phyloP scores from a whole-genome alignment of 345 rosid genomes.

The Raphanus raphanistrum region DNA sequence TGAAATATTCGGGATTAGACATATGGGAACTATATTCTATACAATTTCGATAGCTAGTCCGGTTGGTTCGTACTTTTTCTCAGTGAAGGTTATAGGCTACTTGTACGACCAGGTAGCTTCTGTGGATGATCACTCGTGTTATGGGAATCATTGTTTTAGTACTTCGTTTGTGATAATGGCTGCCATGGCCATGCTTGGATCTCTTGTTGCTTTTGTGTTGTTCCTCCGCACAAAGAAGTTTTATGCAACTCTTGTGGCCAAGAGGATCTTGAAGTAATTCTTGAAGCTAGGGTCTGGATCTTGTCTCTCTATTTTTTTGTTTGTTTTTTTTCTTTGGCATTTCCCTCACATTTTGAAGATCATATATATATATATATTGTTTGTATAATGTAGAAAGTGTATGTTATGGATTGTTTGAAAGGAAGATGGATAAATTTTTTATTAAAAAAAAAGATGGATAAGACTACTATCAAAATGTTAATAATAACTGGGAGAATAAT shows the following conservation, averaged over 20 bases:
- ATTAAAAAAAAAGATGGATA: not conserved
- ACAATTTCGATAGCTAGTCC: conserved; percentile 83
- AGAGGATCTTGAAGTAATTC: conserved; percentile 37
- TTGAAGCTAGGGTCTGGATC: not conserved
- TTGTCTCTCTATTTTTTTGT: not conserved
- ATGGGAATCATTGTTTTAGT: conserved; percentile 69
- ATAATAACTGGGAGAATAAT: not conserved
- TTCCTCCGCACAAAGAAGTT: conserved; percentile 64
- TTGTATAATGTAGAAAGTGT: not conserved
- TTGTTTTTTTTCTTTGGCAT: not conserved
- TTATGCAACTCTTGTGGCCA: conserved; percentile 53
- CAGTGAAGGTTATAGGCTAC: conserved; percentile 79
- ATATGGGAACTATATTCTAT: conserved; percentile 84
- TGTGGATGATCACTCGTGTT: conserved; percentile 52
- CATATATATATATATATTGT: not conserved
- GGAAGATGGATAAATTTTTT: not conserved
- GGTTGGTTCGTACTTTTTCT: conserved; percentile 79
- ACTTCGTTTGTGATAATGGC: conserved; percentile 76
- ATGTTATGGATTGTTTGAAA: not conserved
- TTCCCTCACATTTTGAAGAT: not conserved
- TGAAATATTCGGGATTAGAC: conserved; percentile 64
- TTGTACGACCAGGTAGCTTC: conserved; percentile 61
- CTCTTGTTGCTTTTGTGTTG: conserved; percentile 54
- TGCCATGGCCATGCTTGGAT: conserved; percentile 53
- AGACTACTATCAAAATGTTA: not conserved